phyloP scores from a whole-genome alignment of 2,329 filamentous ascomycete species.

The Biscogniauxia sp. region DNA sequence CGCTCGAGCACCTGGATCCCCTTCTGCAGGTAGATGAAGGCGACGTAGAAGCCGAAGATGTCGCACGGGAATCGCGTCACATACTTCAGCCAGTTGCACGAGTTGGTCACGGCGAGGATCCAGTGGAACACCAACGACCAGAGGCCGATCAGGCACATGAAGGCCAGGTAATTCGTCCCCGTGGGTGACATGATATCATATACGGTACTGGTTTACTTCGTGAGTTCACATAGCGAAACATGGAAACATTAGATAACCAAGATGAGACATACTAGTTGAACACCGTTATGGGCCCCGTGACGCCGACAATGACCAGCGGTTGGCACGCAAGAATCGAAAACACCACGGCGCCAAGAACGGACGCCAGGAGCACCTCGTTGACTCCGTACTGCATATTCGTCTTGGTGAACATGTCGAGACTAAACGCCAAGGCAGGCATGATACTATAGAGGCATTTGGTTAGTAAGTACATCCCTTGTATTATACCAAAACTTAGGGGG shows the following conservation, averaged over 20 bases:
- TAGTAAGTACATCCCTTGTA: neutral
- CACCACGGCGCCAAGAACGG: slow-evolving; percentile 77
- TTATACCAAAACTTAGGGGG: neutral
- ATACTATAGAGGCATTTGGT: slow-evolving; percentile 55
- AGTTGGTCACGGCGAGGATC: slow-evolving; percentile 78
- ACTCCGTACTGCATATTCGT: slow-evolving; percentile 83
- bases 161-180: slow-evolving; percentile 78
- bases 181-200: slow-evolving; percentile 81
- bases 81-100: slow-evolving; percentile 84
- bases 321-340: slow-evolving; percentile 79
- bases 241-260: neutral
- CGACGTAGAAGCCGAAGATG: slow-evolving; percentile 92
- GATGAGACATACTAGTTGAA: slow-evolving; percentile 70
- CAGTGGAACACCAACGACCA: slow-evolving; percentile 86
- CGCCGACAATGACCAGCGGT: slow-evolving; percentile 85
- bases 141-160: slow-evolving; percentile 91
- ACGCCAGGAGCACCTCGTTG: slow-evolving; percentile 85
- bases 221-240: slow-evolving; percentile 6
- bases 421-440: slow-evolving; percentile 82
- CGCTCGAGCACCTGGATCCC: slow-evolving; percentile 80
- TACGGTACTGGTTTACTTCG: slow-evolving; percentile 58
- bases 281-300: slow-evolving; percentile 87
- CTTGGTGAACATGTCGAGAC: slow-evolving; percentile 89
- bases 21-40: slow-evolving; percentile 88
- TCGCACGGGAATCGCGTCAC: slow-evolving; percentile 91